Evolutionary conservation across 495 filamentous ascomycete species (phyloP).

Genomic region (Cercophora scortea): DNA sequence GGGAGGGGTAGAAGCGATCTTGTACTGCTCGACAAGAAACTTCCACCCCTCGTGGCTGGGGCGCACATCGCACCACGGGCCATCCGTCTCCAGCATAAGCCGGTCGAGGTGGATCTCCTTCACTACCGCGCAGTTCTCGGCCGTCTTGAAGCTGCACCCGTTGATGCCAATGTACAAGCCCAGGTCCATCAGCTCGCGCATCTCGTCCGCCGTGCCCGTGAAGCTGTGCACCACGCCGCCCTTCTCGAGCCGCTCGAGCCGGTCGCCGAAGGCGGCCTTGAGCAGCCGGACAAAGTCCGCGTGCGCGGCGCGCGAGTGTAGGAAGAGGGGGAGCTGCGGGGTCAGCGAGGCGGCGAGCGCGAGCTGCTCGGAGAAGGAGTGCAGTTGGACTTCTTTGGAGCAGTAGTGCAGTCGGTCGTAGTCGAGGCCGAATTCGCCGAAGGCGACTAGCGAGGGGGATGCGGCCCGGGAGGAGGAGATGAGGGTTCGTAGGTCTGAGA

Average conservation of each 20-base stretch:
- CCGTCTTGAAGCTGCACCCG: conserved; percentile 87
- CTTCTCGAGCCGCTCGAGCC: conserved; percentile 52
- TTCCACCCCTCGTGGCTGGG: conserved; percentile 56
- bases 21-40: conserved; percentile 31
- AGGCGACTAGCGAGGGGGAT: conserved; percentile 56
- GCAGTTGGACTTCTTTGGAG: conserved; percentile 66
- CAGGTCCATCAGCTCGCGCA: conserved; percentile 63
- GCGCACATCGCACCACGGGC: conserved; percentile 76
- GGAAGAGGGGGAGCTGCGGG: conserved; percentile 76
- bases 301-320: conserved; percentile 80
- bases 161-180: conserved; percentile 84
- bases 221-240: conserved; percentile 85
- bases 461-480: conserved; percentile 26
- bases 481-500: conserved; percentile 54
- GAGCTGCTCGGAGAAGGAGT: conserved; percentile 75
- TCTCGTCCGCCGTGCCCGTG: conserved; percentile 77
- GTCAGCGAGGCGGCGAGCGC: conserved; percentile 58
- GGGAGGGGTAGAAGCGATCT: neutral
- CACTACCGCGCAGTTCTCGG: conserved; percentile 78
- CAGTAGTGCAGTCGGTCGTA: conserved; percentile 85
- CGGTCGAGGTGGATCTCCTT: conserved; percentile 62
- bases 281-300: conserved; percentile 68
- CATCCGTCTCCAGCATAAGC: conserved; percentile 89
- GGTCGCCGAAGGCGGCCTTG: conserved; percentile 33
- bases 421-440: conserved; percentile 93